Conservation (phyloP, 2,329 filamentous ascomycete species). For the Daldinia sp. region DNA sequence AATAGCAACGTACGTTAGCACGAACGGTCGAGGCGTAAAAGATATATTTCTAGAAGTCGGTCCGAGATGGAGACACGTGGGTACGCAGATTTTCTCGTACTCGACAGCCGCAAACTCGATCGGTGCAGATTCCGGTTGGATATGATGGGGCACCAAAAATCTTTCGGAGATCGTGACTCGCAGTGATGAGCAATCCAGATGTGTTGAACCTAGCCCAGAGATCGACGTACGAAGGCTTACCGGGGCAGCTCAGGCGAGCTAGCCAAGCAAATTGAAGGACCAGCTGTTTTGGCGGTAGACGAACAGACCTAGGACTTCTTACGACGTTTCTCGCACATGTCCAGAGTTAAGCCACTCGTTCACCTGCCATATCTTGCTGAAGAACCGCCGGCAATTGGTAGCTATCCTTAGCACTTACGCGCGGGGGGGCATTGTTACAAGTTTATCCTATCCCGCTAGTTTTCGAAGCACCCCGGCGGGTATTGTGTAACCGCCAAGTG, state of each 20-base stretch:
- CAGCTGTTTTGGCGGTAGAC: slow-evolving; percentile 1
- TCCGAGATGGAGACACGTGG: slow-evolving; percentile 1
- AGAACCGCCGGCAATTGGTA: neutral
- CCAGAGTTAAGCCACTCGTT: slow-evolving; percentile 12
- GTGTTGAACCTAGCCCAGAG: neutral
- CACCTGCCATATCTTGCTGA: neutral
- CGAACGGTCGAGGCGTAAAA: neutral
- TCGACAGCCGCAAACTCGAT: neutral
- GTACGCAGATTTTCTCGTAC: slow-evolving; percentile 4
- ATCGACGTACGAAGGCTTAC: neutral
- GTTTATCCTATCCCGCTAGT: neutral
- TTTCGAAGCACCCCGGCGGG: neutral
- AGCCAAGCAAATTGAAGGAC: neutral
- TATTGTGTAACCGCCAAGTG: neutral
- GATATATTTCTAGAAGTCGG: neutral
- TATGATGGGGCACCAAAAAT: neutral
- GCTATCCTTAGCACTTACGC: slow-evolving; percentile 8
- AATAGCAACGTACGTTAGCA: neutral
- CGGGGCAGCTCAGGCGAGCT: neutral
- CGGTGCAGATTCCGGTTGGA: neutral
- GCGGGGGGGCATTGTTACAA: neutral
- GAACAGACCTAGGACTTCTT: neutral
- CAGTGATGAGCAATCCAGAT: slow-evolving; percentile 4
- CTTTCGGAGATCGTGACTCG: slow-evolving; percentile 3
- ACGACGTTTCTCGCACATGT: slow-evolving; percentile 3